These are phyloP conservation scores for Penicillium dipodomyicola DNA, from an alignment of 495 filamentous ascomycete species.

Conservation along the genomic window DNA sequence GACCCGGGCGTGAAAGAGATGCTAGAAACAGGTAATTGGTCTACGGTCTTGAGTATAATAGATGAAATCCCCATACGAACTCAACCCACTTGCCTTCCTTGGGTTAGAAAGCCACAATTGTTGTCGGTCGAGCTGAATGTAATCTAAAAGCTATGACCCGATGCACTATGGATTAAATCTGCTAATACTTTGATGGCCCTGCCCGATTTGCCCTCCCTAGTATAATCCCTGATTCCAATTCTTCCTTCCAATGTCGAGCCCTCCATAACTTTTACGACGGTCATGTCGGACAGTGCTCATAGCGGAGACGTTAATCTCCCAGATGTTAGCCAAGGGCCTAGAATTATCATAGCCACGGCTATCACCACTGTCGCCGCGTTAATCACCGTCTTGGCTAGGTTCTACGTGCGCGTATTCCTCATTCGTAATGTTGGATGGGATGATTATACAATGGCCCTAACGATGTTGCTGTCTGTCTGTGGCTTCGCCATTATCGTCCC, in stretches of 20 bases:
- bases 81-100: neutral
- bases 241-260: neutral
- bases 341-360: slow-evolving; percentile 35
- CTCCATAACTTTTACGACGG: neutral
- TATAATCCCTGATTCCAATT: neutral
- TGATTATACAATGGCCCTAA: slow-evolving; percentile 41
- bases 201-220: neutral
- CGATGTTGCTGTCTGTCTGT: slow-evolving; percentile 33
- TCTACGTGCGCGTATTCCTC: slow-evolving; percentile 41
- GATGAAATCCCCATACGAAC: neutral
- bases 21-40: neutral
- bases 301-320: slow-evolving; percentile 20
- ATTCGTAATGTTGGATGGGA: slow-evolving; percentile 39
- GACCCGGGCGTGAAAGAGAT: neutral
- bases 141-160: neutral
- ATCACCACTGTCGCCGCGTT: slow-evolving; percentile 34
- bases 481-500: slow-evolving; percentile 35
- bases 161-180: neutral
- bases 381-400: slow-evolving; percentile 24
- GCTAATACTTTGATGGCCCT: neutral
- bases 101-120: neutral
- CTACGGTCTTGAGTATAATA: neutral
- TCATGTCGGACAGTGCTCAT: slow-evolving; percentile 17
- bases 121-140: neutral
- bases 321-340: slow-evolving; percentile 32